Base-by-base conservation (phyloP, 2,329 filamentous ascomycete genomes). In the Penicillium olsonii region DNA sequence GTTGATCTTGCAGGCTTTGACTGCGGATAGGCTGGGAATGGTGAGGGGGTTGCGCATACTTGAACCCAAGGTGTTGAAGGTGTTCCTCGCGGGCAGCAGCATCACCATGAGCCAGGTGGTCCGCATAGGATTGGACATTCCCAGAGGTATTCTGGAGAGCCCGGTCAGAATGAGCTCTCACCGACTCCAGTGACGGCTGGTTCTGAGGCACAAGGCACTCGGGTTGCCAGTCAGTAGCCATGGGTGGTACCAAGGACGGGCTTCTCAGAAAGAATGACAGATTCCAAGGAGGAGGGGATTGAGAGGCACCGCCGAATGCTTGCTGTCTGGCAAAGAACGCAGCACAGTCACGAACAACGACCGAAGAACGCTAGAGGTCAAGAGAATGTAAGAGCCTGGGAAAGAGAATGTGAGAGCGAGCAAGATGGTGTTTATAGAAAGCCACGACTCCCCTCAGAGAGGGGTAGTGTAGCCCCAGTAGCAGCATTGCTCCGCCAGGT, bases 351-450 rank as follows among this genome's bases (percentile, higher is more conserved):
- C 64, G 61, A 65, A 61, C 53, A 63, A 54, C 59, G 57, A 60
- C 64, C 52, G 59, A 68, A 70, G 67, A 69, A 70, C 68, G 68
- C 61, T 66, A 65, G 59, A 61, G 58, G 60, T 58, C 61, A 67
- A 68, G 69, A 72, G 69, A 72, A 72, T 72, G 69, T 71, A 66
- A 68, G 68, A 65, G 65, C 59, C 65, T 69, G 62, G 57, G 64
- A 69, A 69, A 70, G 68, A 72, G 69, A 72, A 72, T 72, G 69
- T 70, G 66, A 62, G 68, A 69, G 69, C 69, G 69, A 68, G 59
- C 61, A 64, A 55, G 65, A 68, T 65, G 65, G 60, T 70, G 69
- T 72, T 72, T 72, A 72, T 72, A 70, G 62, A 65, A 58, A 62
- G 59, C 54, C 59, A 67, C 56, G 56, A 45, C 53, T 66, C 61